Percentiles rank a stretch among this genome's conserved stretches.
Evolutionary conservation across 2,329 filamentous ascomycete species (phyloP).

Genomic region (Fusarium dlaminii): DNA sequence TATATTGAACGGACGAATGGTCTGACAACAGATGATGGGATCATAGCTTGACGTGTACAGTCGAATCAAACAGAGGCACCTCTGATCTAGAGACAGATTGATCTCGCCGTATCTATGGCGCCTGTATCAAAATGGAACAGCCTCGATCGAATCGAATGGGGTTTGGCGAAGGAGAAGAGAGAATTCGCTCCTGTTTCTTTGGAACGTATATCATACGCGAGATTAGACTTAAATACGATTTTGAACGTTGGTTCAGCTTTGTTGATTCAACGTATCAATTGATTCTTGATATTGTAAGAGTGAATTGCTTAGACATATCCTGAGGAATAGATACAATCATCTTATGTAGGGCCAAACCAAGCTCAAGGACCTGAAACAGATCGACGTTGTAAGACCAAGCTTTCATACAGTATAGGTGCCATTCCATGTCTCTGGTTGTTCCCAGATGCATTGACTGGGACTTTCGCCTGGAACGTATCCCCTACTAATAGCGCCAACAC

Average conservation of each 20-base stretch:
- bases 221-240: not conserved
- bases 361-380: not conserved
- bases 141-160: not conserved
- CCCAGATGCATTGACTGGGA: not conserved
- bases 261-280: not conserved
- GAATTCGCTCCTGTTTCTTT: not conserved
- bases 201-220: not conserved
- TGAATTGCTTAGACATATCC: not conserved
- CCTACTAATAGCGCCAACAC: not conserved
- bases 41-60: not conserved
- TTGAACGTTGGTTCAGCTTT: not conserved
- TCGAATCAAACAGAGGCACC: not conserved
- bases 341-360: not conserved
- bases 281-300: not conserved
- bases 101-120: not conserved
- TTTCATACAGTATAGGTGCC: not conserved
- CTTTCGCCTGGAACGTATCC: not conserved
- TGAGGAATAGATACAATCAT: not conserved
- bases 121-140: not conserved
- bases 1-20: slow-evolving; percentile 23
- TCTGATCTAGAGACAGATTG: not conserved
- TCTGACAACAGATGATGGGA: not conserved
- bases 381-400: not conserved
- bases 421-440: not conserved
- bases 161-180: not conserved